These are phyloP conservation scores for Diaporthe ampelina DNA, from an alignment of 2,329 filamentous ascomycete genomes.

Conservation along the genomic window DNA sequence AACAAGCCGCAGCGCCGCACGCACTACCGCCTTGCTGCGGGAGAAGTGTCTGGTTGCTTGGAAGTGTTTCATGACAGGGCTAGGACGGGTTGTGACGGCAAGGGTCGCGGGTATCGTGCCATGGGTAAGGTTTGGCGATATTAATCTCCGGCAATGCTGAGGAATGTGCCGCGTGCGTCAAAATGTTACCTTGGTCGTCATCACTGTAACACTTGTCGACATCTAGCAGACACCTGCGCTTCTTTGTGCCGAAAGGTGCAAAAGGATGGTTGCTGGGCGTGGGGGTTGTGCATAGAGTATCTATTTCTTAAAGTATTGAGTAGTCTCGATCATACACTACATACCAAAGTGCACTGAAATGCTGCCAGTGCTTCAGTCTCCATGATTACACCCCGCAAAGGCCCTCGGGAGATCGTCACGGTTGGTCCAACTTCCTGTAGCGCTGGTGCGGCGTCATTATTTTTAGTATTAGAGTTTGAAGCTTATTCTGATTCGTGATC, in stretches of 20 bases:
- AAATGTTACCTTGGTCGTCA: neutral
- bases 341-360: neutral
- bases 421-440: neutral
- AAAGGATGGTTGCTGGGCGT: neutral
- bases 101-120: neutral
- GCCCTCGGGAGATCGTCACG: neutral
- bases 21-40: neutral
- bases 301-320: neutral
- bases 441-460: neutral
- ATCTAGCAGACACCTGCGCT: neutral
- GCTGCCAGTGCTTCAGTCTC: neutral
- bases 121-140: constrained; percentile 12
- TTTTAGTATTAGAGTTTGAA: constrained; percentile 16
- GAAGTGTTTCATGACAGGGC: constrained; percentile 20
- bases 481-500: neutral
- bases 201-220: neutral
- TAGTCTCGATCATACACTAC: neutral
- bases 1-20: constrained; percentile 6
- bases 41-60: neutral
- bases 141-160: constrained; percentile 6
- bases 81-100: neutral
- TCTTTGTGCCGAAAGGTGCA: neutral
- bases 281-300: neutral
- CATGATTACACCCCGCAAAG: neutral
- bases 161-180: neutral